A percentile compares a stretch with the other conserved stretches of the same genome.
Evolutionary conservation across 2,329 filamentous ascomycete genomes (phyloP).

Genomic region (Aspergillus viridinutans): DNA sequence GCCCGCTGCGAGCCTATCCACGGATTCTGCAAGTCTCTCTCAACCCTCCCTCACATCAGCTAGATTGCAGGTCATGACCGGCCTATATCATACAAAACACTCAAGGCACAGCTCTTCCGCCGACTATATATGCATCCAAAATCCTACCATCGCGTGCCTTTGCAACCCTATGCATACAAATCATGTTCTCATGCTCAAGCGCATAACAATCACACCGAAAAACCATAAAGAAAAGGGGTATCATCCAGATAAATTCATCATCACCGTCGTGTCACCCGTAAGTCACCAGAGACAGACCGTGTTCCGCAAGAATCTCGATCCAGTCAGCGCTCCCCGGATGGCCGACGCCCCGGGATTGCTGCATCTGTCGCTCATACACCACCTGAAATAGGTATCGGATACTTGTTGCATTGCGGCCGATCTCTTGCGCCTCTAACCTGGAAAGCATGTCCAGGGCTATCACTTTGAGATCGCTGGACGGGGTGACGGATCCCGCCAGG

Average conservation of each 20-base stretch:
- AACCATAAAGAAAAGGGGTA: slow-evolving; percentile 15
- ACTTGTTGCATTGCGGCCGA: slow-evolving; percentile 46
- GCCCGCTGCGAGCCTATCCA: slow-evolving; percentile 3
- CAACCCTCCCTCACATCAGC: not conserved
- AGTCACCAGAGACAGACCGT: slow-evolving; percentile 47
- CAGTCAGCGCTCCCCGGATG: slow-evolving; percentile 48
- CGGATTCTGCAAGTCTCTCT: not conserved
- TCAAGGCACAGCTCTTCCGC: not conserved
- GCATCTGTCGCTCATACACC: slow-evolving; percentile 48
- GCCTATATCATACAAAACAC: not conserved
- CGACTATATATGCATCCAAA: not conserved
- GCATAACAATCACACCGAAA: not conserved
- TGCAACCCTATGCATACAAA: not conserved
- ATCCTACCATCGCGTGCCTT: not conserved
- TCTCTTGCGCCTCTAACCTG: slow-evolving; percentile 45
- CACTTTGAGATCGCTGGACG: slow-evolving; percentile 40
- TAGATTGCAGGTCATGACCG: not conserved
- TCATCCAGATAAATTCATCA: not conserved
- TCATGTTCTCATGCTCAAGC: not conserved
- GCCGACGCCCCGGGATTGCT: slow-evolving; percentile 36
- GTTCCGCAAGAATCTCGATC: slow-evolving; percentile 45
- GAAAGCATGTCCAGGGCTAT: slow-evolving; percentile 48
- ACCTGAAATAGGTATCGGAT: slow-evolving; percentile 44
- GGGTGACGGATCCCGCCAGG: slow-evolving; percentile 47
- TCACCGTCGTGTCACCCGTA: slow-evolving; percentile 42